These are phyloP conservation scores for Penicillium aurantiogriseum DNA, from an alignment of 2,329 filamentous ascomycete species.

Conservation along the genomic window DNA sequence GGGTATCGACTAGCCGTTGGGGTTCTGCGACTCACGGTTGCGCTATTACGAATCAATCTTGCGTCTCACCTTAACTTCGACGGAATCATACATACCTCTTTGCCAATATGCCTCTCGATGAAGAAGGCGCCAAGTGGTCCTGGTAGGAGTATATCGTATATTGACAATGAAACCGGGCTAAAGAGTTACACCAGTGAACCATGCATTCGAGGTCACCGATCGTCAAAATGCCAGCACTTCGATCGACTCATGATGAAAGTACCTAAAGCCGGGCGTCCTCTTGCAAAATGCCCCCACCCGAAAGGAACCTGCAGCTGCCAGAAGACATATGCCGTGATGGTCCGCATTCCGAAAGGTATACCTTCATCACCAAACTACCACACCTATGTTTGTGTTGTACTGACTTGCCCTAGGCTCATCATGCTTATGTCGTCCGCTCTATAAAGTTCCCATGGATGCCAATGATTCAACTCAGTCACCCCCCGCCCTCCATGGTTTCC, in stretches of 20 bases:
- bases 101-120: slow-evolving; percentile 44
- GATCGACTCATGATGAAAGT: slow-evolving; percentile 52
- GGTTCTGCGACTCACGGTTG: slow-evolving; percentile 3
- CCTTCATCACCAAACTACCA: neutral
- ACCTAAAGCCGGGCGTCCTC: slow-evolving; percentile 48
- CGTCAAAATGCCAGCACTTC: slow-evolving; percentile 50
- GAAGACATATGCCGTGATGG: slow-evolving; percentile 45
- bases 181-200: slow-evolving; percentile 41
- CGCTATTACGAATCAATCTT: slow-evolving; percentile 13
- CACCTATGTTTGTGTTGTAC: neutral
- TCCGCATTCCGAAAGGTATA: slow-evolving; percentile 45
- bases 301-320: slow-evolving; percentile 44
- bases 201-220: slow-evolving; percentile 50
- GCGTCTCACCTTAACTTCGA: neutral
- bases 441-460: slow-evolving; percentile 32
- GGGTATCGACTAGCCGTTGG: slow-evolving; percentile 1
- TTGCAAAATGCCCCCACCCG: slow-evolving; percentile 49
- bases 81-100: neutral
- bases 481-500: slow-evolving; percentile 15
- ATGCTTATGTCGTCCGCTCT: slow-evolving; percentile 44
- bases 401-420: slow-evolving; percentile 35
- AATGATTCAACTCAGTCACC: slow-evolving; percentile 16
- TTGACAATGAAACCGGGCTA: neutral
- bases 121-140: slow-evolving; percentile 47
- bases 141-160: slow-evolving; percentile 36